Evolutionary conservation across 805 yeast genomes (phyloP), one percentile per base, ranked within the genome.

Genomic region (Candida ponderosae): DNA sequence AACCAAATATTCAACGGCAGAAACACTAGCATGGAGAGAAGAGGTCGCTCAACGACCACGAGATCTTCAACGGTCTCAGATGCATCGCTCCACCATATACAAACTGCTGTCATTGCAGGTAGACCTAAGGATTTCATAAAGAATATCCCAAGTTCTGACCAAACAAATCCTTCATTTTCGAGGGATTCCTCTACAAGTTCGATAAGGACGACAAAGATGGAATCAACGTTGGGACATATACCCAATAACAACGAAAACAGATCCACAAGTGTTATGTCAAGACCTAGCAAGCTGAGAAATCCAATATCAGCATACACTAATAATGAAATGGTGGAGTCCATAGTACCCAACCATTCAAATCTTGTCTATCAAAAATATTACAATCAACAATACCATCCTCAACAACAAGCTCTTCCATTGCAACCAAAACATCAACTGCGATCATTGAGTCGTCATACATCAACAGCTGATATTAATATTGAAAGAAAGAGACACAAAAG

Each of bases 311-410:
- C 50, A 4, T 48, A 50, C 18, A 36, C 31, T 15, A 40, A 35
- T 13, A 44, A 49, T 13, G 23, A 39, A 5, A 35, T 36, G 3
- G 31, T 48, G 7, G 53, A 50, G n/a, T 39, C 53, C 2, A 35
- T 46, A 6, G 42, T 42, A 2, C 51, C 53, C 3, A 42, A 40
- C n/a, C 46, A 47, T 29, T 29, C 40, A 6, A 36, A 21, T 15
- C 41, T 41, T 31, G 31, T 44, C 3, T 43, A 43, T 21, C 51
- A 47, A 34, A 47, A 47, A 38, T 42, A 43, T 24, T 45, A 42
- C 6, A 35, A 32, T 20, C 26, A 39, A 7, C 4, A 11, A 14
- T 18, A 21, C 6, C 20, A 8, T n/a, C 13, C 21, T 23, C 4
- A 26, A 24, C 24, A 31, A 26, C 28, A 4, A 32, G 29, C 13